Evolutionary conservation across 257 asterid species (phyloP).

Genomic region (Leonotis leonurus): DNA sequence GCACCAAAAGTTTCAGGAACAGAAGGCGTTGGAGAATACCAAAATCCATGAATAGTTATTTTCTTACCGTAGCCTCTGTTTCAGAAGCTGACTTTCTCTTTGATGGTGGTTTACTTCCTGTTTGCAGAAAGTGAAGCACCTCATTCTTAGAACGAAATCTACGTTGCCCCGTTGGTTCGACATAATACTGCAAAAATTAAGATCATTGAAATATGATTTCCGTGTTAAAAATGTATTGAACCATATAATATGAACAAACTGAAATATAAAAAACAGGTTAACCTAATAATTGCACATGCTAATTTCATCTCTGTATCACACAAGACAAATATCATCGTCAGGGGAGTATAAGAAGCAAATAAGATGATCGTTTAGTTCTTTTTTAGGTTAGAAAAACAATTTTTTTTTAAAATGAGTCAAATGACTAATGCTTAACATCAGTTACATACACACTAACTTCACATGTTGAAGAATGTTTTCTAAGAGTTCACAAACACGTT

Average conservation of each 20-base stretch:
- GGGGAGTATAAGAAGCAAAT: too few species aligned
- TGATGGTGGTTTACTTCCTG: slow-evolving; percentile 29
- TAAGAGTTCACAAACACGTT: background rate
- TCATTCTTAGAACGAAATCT: slow-evolving; percentile 40
- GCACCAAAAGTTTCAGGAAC: background rate
- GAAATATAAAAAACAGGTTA: background rate
- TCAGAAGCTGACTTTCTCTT: slow-evolving; percentile 20
- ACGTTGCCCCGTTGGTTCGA: slow-evolving; percentile 29
- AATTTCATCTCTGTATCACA: background rate
- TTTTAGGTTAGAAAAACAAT: too few species aligned
- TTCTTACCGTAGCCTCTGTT: slow-evolving; percentile 24
- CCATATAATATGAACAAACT: background rate
- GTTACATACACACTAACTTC: background rate
- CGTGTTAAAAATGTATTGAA: background rate
- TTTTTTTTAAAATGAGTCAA: too few species aligned
- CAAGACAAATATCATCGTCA: background rate
- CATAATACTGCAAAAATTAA: slow-evolving; percentile 30
- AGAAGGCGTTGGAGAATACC: background rate
- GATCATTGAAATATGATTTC: background rate
- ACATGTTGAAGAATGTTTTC: background rate
- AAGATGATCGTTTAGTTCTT: background rate
- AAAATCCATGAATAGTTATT: background rate
- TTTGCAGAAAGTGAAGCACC: slow-evolving; percentile 35
- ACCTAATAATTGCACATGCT: background rate
- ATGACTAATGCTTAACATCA: background rate